A percentile compares a stretch with the other conserved stretches of the same genome.
phyloP scores from a whole-genome alignment of 2,329 filamentous ascomycete genomes.

The Fusarium sp. region DNA sequence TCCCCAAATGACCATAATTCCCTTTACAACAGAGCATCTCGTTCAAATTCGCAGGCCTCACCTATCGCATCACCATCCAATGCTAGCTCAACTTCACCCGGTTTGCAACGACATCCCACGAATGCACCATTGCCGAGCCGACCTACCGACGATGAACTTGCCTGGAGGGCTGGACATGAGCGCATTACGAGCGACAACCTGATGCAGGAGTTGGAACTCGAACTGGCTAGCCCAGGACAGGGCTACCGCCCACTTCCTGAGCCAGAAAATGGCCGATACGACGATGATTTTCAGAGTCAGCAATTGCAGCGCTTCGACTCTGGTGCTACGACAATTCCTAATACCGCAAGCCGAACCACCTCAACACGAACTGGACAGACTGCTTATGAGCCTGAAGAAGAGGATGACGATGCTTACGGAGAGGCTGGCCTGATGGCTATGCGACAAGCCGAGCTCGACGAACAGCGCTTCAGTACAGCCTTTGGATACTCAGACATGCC shows the following conservation, averaged over 20 bases:
- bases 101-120: conserved; percentile 70
- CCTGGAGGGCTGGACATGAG: conserved; percentile 59
- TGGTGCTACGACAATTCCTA: conserved; percentile 60
- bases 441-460: conserved; percentile 85
- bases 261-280: conserved; percentile 62
- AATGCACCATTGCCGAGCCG: conserved; percentile 71
- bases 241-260: conserved; percentile 56
- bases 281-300: conserved; percentile 59
- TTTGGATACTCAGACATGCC: conserved; percentile 53
- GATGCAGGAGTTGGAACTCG: conserved; percentile 70
- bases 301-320: conserved; percentile 65
- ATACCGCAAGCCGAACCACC: conserved; percentile 42
- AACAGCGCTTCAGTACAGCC: conserved; percentile 62
- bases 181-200: conserved; percentile 64
- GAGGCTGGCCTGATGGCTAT: conserved; percentile 87
- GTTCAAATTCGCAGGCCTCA: conserved; percentile 66
- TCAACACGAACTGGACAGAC: conserved; percentile 40
- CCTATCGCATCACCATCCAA: conserved; percentile 60
- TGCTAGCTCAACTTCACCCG: conserved; percentile 57
- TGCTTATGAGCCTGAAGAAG: conserved; percentile 56
- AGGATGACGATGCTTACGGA: conserved; percentile 90
- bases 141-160: conserved; percentile 61
- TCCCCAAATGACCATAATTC: conserved; percentile 61
- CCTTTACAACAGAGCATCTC: conserved; percentile 59
- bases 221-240: conserved; percentile 57